Conservation (phyloP, 192 early-diverging fungal genomes). For the Gryganskiella cystojenkinii region DNA sequence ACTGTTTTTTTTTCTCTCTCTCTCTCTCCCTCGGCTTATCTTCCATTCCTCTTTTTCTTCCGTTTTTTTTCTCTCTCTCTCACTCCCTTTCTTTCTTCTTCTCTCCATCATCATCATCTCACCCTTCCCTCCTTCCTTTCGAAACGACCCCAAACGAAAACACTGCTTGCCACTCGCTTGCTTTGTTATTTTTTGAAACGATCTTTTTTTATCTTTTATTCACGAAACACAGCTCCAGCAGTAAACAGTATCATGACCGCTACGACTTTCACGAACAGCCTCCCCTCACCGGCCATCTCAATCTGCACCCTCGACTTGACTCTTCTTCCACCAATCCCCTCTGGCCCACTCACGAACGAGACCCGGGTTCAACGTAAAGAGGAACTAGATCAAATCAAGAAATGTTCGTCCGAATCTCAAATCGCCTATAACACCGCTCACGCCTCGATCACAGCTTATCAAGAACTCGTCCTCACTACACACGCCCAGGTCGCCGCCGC, state of each 20-base stretch:
- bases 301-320: conserved; percentile 8
- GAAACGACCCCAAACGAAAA: too few species aligned
- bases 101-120: not conserved
- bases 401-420: conserved; percentile 28
- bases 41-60: not conserved
- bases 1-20: not conserved
- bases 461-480: conserved; percentile 45
- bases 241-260: conserved; percentile 28
- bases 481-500: conserved; percentile 47
- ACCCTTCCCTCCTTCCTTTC: not conserved
- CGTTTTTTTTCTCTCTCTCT: not conserved
- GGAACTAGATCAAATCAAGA: conserved; percentile 33
- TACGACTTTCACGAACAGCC: conserved; percentile 31
- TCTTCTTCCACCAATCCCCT: conserved; percentile 24
- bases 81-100: not conserved
- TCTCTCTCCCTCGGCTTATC: not conserved
- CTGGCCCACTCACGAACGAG: conserved; percentile 23
- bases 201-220: not conserved
- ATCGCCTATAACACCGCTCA: conserved; percentile 44
- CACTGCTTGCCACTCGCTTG: not conserved
- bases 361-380: conserved; percentile 34
- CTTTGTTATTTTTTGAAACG: not conserved
- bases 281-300: conserved; percentile 27
- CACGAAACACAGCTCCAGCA: too few species aligned
- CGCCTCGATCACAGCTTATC: conserved; percentile 42